phyloP scores from a whole-genome alignment of 805 yeast genomes.

The Monosporozyma aerobia region DNA sequence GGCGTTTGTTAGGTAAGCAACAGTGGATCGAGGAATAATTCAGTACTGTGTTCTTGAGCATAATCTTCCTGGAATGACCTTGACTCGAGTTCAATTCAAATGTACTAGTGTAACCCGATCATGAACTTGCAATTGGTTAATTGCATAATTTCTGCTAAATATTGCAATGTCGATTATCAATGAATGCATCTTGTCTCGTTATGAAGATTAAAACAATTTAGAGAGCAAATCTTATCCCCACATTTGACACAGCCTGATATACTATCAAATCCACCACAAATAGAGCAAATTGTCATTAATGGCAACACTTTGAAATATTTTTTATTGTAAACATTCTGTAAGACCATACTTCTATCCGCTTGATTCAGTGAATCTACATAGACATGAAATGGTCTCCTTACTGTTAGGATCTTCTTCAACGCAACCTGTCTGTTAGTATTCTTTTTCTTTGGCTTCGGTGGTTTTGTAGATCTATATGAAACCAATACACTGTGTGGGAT shows the following conservation, averaged over 20 bases:
- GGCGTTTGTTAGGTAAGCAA: not conserved
- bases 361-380: conserved; percentile 27
- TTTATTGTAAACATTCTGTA: conserved; percentile 26
- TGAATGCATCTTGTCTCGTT: conserved; percentile 29
- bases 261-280: conserved; percentile 28
- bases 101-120: too few species aligned
- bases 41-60: too few species aligned
- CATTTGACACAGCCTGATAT: conserved; percentile 28
- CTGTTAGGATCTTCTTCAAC: conserved; percentile 22
- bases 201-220: conserved; percentile 26
- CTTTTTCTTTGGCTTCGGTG: conserved; percentile 24
- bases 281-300: conserved; percentile 27
- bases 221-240: conserved; percentile 26
- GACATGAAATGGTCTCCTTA: conserved; percentile 25
- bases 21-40: too few species aligned
- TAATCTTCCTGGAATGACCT: too few species aligned
- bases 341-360: conserved; percentile 24
- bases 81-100: too few species aligned
- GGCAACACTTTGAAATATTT: conserved; percentile 28
- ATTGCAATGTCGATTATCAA: not conserved
- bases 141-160: too few species aligned
- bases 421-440: conserved; percentile 26
- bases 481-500: conserved; percentile 23
- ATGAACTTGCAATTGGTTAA: too few species aligned
- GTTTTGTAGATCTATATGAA: conserved; percentile 29